Conservation (phyloP, 805 yeast genomes). For the Candida peoriensis region DNA sequence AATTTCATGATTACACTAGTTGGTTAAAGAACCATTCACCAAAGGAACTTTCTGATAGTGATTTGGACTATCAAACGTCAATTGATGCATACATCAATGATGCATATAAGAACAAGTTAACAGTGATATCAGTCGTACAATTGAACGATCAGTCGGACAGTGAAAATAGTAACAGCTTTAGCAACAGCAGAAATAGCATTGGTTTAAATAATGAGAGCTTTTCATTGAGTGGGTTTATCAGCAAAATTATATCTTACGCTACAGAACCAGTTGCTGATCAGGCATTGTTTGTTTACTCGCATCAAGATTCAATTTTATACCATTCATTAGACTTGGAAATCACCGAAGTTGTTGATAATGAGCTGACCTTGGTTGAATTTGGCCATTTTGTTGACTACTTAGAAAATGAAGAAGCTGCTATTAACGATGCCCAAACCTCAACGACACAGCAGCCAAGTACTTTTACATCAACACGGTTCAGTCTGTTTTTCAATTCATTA, state of each 20-base stretch:
- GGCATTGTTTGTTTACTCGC: slow-evolving; percentile 9
- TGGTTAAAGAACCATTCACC: slow-evolving; percentile 15
- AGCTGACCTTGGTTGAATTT: slow-evolving; percentile 7
- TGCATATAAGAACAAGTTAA: not conserved
- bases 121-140: not conserved
- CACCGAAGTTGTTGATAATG: slow-evolving; percentile 3
- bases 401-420: slow-evolving; percentile 2
- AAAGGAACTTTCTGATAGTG: slow-evolving; percentile 16
- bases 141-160: slow-evolving; percentile 10
- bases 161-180: slow-evolving; percentile 4
- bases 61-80: slow-evolving; percentile 10
- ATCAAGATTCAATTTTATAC: slow-evolving; percentile 5
- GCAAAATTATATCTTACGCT: slow-evolving; percentile 8
- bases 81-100: slow-evolving; percentile 4
- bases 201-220: slow-evolving; percentile 1
- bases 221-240: slow-evolving; percentile 4
- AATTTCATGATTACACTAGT: slow-evolving; percentile 14
- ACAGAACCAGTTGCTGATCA: slow-evolving; percentile 1
- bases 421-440: slow-evolving; percentile 5
- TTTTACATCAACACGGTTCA: slow-evolving; percentile 6
- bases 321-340: slow-evolving; percentile 1
- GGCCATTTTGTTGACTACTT: slow-evolving; percentile 5
- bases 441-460: not conserved
- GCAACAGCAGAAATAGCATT: slow-evolving; percentile 7
- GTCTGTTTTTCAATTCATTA: slow-evolving; percentile 6